phyloP scores from a whole-genome alignment of 495 filamentous ascomycete genomes.

The Aspergillus haitiensis region DNA sequence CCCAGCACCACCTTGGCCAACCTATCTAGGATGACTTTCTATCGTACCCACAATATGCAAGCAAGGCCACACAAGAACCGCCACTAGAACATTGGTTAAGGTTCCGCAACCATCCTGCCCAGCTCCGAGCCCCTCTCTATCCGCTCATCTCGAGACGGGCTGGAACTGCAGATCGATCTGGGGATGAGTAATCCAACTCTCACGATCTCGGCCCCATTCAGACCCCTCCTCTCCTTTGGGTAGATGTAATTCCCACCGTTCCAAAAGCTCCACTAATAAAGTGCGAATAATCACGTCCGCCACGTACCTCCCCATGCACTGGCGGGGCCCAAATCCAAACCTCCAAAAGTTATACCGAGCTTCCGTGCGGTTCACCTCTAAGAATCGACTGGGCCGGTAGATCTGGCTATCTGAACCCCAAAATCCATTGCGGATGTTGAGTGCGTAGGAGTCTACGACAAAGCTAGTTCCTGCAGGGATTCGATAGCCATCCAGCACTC shows the following conservation, averaged over 20 bases:
- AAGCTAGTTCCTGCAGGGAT: slow-evolving; percentile 34
- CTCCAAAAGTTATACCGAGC: slow-evolving; percentile 32
- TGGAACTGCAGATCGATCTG: not conserved
- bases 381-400: slow-evolving; percentile 31
- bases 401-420: slow-evolving; percentile 33
- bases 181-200: not conserved
- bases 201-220: not conserved
- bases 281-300: slow-evolving; percentile 29
- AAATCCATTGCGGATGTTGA: slow-evolving; percentile 38
- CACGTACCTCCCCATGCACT: slow-evolving; percentile 34
- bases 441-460: slow-evolving; percentile 39
- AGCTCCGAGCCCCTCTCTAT: not conserved
- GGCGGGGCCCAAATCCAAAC: slow-evolving; percentile 37
- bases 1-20: not conserved
- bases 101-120: not conserved
- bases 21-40: not conserved
- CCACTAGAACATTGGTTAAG: not conserved
- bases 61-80: not conserved
- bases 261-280: slow-evolving; percentile 23
- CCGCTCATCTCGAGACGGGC: not conserved
- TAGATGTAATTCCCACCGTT: not conserved
- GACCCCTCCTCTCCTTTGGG: not conserved
- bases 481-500: slow-evolving; percentile 26
- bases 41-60: not conserved
- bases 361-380: slow-evolving; percentile 12